Conservation (phyloP, 208 protist species). For the Crithidia sp. region DNA sequence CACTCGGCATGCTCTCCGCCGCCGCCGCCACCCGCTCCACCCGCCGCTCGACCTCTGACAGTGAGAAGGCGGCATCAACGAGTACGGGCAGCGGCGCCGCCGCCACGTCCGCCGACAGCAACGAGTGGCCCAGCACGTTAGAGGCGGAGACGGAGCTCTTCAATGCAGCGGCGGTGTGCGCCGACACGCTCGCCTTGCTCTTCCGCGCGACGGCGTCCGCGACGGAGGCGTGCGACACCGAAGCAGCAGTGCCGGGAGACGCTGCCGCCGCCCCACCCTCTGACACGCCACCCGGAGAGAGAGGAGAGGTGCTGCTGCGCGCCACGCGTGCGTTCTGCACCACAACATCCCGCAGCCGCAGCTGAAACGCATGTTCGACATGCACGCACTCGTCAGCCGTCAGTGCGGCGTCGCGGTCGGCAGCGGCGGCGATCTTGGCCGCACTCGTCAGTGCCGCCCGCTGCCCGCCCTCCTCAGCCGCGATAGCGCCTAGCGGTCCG, state of each 20-base stretch:
- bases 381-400: conserved; percentile 45
- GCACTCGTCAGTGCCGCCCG: conserved; percentile 23
- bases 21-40: conserved; percentile 46
- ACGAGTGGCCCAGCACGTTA: conserved; percentile 1
- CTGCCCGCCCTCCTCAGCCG: conserved; percentile 33
- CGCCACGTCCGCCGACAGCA: conserved; percentile 20
- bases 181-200: neutral
- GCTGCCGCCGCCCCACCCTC: neutral
- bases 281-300: neutral
- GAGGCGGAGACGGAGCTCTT: neutral
- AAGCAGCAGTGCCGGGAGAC: neutral
- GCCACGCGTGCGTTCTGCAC: conserved; percentile 30
- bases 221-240: too few relatives aligned
- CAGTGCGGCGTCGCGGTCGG: conserved; percentile 57
- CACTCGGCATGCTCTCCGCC: conserved; percentile 20
- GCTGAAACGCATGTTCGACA: conserved; percentile 59
- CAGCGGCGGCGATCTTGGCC: conserved; percentile 24
- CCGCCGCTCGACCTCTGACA: conserved; percentile 66
- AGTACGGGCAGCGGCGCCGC: conserved; percentile 27
- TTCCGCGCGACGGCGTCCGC: too few relatives aligned
- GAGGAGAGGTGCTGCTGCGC: neutral
- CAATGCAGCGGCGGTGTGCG: neutral
- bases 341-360: conserved; percentile 54
- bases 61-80: conserved; percentile 42
- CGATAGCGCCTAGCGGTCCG: conserved; percentile 31